Percentiles rank a stretch among this genome's conserved stretches.
Evolutionary conservation across 2,329 filamentous ascomycete species (phyloP).

Genomic region (Aspergillus nomiae): DNA sequence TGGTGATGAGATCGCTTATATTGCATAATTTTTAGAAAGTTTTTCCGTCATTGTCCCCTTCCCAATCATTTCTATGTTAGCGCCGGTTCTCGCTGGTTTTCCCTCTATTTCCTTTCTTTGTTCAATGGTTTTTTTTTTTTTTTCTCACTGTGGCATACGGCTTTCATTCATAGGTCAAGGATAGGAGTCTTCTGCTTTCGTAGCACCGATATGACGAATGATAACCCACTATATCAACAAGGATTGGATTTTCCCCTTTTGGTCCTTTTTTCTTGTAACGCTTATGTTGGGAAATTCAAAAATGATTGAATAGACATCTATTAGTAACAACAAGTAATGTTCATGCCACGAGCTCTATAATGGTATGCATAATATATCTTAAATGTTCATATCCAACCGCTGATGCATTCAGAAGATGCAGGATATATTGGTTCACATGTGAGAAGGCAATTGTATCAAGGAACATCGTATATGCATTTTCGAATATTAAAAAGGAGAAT

Average conservation of each 20-base stretch:
- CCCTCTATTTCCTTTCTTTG: not conserved
- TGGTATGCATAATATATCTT: not conserved
- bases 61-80: constrained; percentile 6
- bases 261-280: not conserved
- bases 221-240: constrained; percentile 24
- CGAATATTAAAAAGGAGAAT: not conserved
- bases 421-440: not conserved
- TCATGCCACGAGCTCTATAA: not conserved
- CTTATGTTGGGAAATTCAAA: too few species aligned
- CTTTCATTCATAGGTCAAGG: constrained; percentile 1
- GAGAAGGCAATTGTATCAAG: not conserved
- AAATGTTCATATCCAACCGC: not conserved
- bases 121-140: not conserved
- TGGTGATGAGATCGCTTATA: constrained; percentile 90
- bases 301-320: not conserved
- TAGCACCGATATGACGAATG: constrained; percentile 33
- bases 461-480: not conserved
- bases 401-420: not conserved
- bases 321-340: not conserved
- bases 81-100: constrained; percentile 11
- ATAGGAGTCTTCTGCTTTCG: constrained; percentile 2
- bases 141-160: not conserved
- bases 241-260: constrained; percentile 1
- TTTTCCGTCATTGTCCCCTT: constrained; percentile 8
- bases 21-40: constrained; percentile 63